phyloP scores from a whole-genome alignment of 345 rosid species.

The Camelina sativa region DNA sequence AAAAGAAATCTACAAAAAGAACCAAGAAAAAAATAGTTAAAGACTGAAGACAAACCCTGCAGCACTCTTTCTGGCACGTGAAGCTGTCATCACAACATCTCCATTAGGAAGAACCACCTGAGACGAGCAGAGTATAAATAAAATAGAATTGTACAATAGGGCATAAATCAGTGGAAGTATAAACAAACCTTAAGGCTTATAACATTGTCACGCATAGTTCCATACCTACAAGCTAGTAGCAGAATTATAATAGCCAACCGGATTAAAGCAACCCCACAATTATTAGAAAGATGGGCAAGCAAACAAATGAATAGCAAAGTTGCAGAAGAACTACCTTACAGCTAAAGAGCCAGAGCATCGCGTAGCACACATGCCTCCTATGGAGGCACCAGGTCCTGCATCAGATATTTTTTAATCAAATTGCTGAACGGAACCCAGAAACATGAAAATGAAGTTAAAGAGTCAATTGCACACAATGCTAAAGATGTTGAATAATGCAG shows the following conservation, averaged over 20 bases:
- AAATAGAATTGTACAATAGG: constrained; percentile 19
- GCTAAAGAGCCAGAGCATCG: constrained; percentile 98
- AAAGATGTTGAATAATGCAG: constrained; percentile 14
- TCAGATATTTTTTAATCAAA: constrained; percentile 10
- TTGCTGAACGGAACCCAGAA: constrained; percentile 2
- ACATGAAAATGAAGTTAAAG: neutral
- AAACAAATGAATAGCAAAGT: neutral
- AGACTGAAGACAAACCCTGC: constrained; percentile 74
- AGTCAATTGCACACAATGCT: neutral
- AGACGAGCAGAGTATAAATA: constrained; percentile 42
- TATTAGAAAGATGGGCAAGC: constrained; percentile 7
- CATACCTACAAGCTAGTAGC: constrained; percentile 84
- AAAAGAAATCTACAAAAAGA: neutral
- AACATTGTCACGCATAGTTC: constrained; percentile 96
- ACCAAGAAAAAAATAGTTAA: constrained; percentile 19
- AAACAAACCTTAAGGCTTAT: constrained; percentile 81
- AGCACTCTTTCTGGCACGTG: constrained; percentile 97
- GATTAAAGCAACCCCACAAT: constrained; percentile 26
- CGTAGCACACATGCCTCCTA: constrained; percentile 98
- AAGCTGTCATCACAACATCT: constrained; percentile 93
- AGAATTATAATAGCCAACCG: constrained; percentile 49
- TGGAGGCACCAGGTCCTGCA: constrained; percentile 94
- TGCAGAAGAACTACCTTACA: constrained; percentile 64
- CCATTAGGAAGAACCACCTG: constrained; percentile 94
- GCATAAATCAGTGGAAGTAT: constrained; percentile 32